Conservation (phyloP, 2,329 filamentous ascomycete genomes). For the Septoria linicola region DNA sequence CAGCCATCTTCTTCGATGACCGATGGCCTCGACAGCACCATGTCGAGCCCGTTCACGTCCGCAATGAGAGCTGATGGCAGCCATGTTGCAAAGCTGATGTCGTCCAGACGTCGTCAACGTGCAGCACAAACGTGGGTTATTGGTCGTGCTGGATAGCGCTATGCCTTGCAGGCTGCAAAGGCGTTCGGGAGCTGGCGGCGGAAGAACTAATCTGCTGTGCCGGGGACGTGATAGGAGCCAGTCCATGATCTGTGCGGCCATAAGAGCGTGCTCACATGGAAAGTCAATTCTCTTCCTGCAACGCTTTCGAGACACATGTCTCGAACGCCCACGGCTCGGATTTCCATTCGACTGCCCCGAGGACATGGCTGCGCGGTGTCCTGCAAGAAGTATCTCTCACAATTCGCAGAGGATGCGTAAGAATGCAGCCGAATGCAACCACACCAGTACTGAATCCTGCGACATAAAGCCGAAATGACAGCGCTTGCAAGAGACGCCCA, state of each 20-base stretch:
- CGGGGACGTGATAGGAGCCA: neutral
- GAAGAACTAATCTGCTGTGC: neutral
- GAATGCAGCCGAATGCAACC: neutral
- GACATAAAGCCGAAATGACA: slow-evolving; percentile 14
- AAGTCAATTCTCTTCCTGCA: too few species aligned
- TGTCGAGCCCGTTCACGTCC: neutral
- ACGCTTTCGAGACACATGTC: too few species aligned
- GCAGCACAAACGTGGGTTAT: slow-evolving; percentile 5
- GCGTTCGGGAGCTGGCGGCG: slow-evolving; percentile 3
- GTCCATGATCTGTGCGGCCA: neutral
- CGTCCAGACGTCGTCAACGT: slow-evolving; percentile 9
- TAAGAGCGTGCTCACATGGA: too few species aligned
- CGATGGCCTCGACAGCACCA: neutral
- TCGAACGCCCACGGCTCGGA: too few species aligned
- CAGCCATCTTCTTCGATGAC: slow-evolving; percentile 2
- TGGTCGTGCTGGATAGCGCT: slow-evolving; percentile 5
- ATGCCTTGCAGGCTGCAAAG: slow-evolving; percentile 6
- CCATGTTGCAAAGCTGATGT: neutral
- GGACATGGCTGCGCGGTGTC: too few species aligned
- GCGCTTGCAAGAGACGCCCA: neutral
- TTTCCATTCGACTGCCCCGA: too few species aligned
- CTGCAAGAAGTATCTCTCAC: neutral
- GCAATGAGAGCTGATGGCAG: neutral
- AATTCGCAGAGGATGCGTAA: neutral
- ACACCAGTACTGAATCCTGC: neutral